Percentiles rank a stretch among this genome's conserved stretches.
phyloP scores from a whole-genome alignment of 148 eudicot genomes.

The Persicaria maculosa region DNA sequence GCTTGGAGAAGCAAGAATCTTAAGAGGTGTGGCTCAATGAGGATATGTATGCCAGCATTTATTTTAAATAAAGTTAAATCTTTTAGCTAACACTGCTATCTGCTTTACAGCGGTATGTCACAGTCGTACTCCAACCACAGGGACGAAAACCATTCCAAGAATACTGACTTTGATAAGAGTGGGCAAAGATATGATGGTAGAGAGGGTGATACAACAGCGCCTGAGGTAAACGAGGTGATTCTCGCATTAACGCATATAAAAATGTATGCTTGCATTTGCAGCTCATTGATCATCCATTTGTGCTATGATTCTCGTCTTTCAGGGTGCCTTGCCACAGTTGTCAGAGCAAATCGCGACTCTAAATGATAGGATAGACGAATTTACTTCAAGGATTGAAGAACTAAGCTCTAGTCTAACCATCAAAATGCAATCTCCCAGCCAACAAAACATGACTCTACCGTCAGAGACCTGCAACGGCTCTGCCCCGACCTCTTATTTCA shows the following conservation, averaged over 20 bases:
- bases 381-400: constrained; percentile 69
- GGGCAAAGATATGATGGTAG: constrained; percentile 46
- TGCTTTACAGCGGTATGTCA: constrained; percentile 53
- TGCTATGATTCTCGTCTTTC: not conserved
- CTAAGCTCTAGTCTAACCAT: constrained; percentile 49
- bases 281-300: not conserved
- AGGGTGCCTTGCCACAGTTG: constrained; percentile 57
- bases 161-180: constrained; percentile 33
- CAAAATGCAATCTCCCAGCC: constrained; percentile 39
- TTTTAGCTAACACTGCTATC: not conserved
- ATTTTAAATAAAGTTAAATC: too few relatives aligned
- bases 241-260: not conserved
- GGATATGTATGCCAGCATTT: too few relatives aligned
- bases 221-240: constrained; percentile 46
- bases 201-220: constrained; percentile 32
- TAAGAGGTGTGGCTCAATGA: constrained; percentile 31
- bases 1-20: constrained; percentile 53
- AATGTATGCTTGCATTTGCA: not conserved
- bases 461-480: constrained; percentile 73
- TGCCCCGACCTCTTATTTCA: constrained; percentile 68
- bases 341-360: constrained; percentile 83
- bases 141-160: constrained; percentile 44
- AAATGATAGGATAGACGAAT: constrained; percentile 82
- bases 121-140: constrained; percentile 57
- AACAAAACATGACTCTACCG: constrained; percentile 38